These are phyloP conservation scores for Ceratobasidium sp. DNA, from an alignment of 1,284 basidiomycete genomes.

Conservation along the genomic window DNA sequence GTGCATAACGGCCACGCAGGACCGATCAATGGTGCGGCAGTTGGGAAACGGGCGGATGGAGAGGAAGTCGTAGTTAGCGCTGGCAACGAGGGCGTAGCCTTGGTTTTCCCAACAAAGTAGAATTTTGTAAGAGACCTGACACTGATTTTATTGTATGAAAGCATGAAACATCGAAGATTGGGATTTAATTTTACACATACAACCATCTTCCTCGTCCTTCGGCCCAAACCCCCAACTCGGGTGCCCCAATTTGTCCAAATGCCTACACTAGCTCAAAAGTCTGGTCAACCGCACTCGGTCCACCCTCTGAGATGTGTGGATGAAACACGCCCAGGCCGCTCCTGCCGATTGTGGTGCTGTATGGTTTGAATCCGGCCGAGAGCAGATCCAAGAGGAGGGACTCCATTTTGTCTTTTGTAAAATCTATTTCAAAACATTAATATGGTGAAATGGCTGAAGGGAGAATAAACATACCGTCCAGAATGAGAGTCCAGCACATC, in stretches of 20 bases:
- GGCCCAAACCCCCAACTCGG: constrained; percentile 68
- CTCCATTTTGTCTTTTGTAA: constrained; percentile 66
- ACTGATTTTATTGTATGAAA: constrained; percentile 13
- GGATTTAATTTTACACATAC: constrained; percentile 61
- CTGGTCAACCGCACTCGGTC: constrained; percentile 54
- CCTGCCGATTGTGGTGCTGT: constrained; percentile 93
- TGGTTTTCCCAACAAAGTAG: constrained; percentile 66
- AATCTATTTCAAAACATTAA: constrained; percentile 60
- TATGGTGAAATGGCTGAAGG: constrained; percentile 26
- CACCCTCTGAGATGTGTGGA: constrained; percentile 58
- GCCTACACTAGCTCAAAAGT: constrained; percentile 55
- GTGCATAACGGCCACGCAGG: constrained; percentile 88
- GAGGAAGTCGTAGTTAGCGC: constrained; percentile 76
- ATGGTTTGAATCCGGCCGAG: constrained; percentile 80
- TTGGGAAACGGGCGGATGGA: constrained; percentile 65
- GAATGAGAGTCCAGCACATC: constrained; percentile 94
- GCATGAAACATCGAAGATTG: too few species aligned
- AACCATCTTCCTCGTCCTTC: constrained; percentile 68
- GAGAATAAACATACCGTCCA: constrained; percentile 68
- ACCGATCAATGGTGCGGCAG: constrained; percentile 79
- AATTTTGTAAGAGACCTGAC: background rate
- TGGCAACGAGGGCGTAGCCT: constrained; percentile 85
- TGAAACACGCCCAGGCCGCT: constrained; percentile 88
- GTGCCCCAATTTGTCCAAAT: constrained; percentile 61
- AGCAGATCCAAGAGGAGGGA: constrained; percentile 69